phyloP scores from a whole-genome alignment of 352 stramenopile genomes.

The Pilasporangium apinafurcum region DNA sequence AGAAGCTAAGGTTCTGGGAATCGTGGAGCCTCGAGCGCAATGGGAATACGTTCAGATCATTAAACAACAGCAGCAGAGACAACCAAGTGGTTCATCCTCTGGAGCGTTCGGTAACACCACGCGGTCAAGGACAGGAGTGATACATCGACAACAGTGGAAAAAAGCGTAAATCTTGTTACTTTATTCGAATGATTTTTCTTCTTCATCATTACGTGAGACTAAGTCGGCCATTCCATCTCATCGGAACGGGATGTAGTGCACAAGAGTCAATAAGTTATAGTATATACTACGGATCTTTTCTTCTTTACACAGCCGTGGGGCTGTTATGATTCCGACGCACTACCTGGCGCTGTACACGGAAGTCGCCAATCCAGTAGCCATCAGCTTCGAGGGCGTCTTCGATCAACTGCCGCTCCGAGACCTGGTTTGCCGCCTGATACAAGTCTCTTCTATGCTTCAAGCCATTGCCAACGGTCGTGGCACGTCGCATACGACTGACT shows the following conservation, averaged over 20 bases:
- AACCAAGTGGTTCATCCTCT: too few relatives aligned
- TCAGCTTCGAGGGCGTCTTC: conserved; percentile 53
- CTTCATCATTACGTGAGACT: too few relatives aligned
- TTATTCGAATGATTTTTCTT: too few relatives aligned
- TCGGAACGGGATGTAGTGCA: too few relatives aligned
- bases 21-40: conserved; percentile 24
- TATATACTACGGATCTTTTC: conserved; percentile 6
- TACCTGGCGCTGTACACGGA: conserved; percentile 37
- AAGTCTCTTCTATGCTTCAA: too few relatives aligned
- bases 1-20: conserved; percentile 23
- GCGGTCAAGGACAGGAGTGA: conserved; percentile 4
- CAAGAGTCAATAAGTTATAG: conserved; percentile 5
- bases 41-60: conserved; percentile 33
- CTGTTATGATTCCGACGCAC: conserved; percentile 18
- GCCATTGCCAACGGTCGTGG: too few relatives aligned
- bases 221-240: too few relatives aligned
- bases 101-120: conserved; percentile 6
- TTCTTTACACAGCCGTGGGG: neutral
- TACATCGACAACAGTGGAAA: too few relatives aligned
- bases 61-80: conserved; percentile 3
- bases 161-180: too few relatives aligned
- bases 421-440: conserved; percentile 7
- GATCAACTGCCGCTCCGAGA: conserved; percentile 36
- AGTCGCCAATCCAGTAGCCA: conserved; percentile 79
- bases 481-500: too few relatives aligned